A percentile compares a stretch with the other conserved stretches of the same genome.
These are phyloP conservation scores for Mycena olivaceomarginata DNA, from an alignment of 768 basidiomycete genomes.

Conservation along the genomic window DNA sequence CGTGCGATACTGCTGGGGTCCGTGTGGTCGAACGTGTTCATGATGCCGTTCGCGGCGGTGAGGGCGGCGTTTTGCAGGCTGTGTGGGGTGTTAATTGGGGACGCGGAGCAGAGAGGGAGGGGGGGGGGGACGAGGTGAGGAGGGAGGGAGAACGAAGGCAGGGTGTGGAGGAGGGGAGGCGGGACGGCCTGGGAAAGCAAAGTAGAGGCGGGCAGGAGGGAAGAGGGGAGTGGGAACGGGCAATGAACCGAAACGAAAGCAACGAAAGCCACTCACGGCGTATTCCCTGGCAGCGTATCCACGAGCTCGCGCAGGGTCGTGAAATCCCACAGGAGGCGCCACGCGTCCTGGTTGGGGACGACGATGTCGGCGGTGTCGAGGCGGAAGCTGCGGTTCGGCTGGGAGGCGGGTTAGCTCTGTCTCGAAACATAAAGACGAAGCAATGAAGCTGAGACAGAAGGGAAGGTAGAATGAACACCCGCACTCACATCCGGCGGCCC, in stretches of 20 bases:
- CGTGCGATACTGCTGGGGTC: constrained; percentile 72
- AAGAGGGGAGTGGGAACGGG: neutral
- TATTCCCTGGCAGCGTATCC: too few species aligned
- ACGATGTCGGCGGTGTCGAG: too few species aligned
- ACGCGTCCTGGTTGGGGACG: too few species aligned
- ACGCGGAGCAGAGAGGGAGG: neutral
- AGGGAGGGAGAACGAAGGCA: neutral
- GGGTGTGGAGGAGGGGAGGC: too few species aligned
- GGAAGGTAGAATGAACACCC: neutral
- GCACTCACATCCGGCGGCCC: constrained; percentile 87
- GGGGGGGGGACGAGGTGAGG: neutral
- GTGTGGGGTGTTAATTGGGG: neutral
- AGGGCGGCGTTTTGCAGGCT: constrained; percentile 89
- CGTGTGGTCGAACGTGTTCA: constrained; percentile 88
- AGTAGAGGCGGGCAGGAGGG: neutral
- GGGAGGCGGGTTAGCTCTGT: too few species aligned
- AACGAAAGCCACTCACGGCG: neutral
- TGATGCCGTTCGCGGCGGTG: constrained; percentile 87
- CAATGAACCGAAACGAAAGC: neutral
- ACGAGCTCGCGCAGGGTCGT: too few species aligned
- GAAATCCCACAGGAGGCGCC: too few species aligned
- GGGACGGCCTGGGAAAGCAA: neutral
- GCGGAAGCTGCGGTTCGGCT: too few species aligned
- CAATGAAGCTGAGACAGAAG: too few species aligned
- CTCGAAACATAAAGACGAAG: too few species aligned